Evolutionary conservation across 2,329 filamentous ascomycete species (phyloP).

Genomic region (Pseudogymnoascus sp.): DNA sequence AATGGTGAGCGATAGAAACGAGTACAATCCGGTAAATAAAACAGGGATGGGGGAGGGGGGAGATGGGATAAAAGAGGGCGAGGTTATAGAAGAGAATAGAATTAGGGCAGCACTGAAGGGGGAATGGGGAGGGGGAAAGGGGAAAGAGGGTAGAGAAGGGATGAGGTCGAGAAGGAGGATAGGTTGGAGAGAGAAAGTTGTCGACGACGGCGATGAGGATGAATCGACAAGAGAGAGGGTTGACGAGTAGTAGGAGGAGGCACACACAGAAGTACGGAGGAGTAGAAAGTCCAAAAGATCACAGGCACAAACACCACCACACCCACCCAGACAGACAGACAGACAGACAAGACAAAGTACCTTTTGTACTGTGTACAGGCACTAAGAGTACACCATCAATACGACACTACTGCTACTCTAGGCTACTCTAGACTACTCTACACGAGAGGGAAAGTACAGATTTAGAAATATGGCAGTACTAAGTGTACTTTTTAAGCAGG

Average conservation of each 20-base stretch:
- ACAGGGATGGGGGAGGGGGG: slow-evolving; percentile 17
- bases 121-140: slow-evolving; percentile 21
- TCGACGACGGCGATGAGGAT: slow-evolving; percentile 18
- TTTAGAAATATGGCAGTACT: background rate
- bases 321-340: background rate
- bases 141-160: slow-evolving; percentile 22
- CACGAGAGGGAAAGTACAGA: background rate
- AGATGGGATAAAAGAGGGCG: slow-evolving; percentile 23
- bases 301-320: background rate
- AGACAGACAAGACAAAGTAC: background rate
- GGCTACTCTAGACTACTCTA: background rate
- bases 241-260: too few relatives aligned
- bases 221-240: background rate
- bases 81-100: slow-evolving; percentile 25
- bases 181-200: slow-evolving; percentile 8
- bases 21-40: slow-evolving; percentile 14
- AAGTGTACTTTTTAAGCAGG: background rate
- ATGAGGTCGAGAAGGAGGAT: slow-evolving; percentile 27
- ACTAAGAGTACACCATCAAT: background rate
- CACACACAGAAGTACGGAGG: too few relatives aligned
- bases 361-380: background rate
- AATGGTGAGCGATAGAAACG: slow-evolving; percentile 10
- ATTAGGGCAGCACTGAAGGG: slow-evolving; percentile 28
- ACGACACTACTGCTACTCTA: background rate
- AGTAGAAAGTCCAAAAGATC: background rate